phyloP scores from a whole-genome alignment of 2,329 filamentous ascomycete genomes.

The Tricladium varicosporioides region DNA sequence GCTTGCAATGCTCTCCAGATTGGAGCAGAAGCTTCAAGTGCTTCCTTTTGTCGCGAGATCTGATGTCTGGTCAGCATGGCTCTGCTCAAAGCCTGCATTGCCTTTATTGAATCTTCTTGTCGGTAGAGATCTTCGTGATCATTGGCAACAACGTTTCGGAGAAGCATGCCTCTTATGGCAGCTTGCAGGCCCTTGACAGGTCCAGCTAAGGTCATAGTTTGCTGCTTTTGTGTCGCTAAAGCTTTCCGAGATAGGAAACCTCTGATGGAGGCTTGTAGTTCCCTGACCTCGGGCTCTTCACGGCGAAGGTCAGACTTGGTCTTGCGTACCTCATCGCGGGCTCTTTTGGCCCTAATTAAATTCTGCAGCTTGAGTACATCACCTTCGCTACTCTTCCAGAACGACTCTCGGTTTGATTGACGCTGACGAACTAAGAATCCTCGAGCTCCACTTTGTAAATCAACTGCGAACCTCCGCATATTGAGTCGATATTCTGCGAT shows the following conservation, averaged over 20 bases:
- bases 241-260: slow-evolving; percentile 64
- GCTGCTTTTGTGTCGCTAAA: slow-evolving; percentile 53
- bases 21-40: slow-evolving; percentile 48
- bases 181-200: slow-evolving; percentile 62
- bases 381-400: slow-evolving; percentile 68
- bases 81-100: slow-evolving; percentile 65
- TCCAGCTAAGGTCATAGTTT: slow-evolving; percentile 50
- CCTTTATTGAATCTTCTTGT: slow-evolving; percentile 48
- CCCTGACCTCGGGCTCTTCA: slow-evolving; percentile 61
- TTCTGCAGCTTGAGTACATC: slow-evolving; percentile 80
- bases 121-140: slow-evolving; percentile 52
- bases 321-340: slow-evolving; percentile 56
- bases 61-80: slow-evolving; percentile 58
- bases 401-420: slow-evolving; percentile 59
- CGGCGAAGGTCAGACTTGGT: slow-evolving; percentile 57
- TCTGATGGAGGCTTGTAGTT: slow-evolving; percentile 64
- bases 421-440: slow-evolving; percentile 71
- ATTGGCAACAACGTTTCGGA: slow-evolving; percentile 53
- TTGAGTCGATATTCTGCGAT: slow-evolving; percentile 76
- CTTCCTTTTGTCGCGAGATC: slow-evolving; percentile 49
- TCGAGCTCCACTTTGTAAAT: slow-evolving; percentile 75
- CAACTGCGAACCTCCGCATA: slow-evolving; percentile 78
- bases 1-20: slow-evolving; percentile 49
- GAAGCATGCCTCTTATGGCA: slow-evolving; percentile 59
- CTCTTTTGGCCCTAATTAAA: slow-evolving; percentile 68